Evolutionary conservation across 805 yeast species (phyloP).

Genomic region (Ogataea salicorniae): DNA sequence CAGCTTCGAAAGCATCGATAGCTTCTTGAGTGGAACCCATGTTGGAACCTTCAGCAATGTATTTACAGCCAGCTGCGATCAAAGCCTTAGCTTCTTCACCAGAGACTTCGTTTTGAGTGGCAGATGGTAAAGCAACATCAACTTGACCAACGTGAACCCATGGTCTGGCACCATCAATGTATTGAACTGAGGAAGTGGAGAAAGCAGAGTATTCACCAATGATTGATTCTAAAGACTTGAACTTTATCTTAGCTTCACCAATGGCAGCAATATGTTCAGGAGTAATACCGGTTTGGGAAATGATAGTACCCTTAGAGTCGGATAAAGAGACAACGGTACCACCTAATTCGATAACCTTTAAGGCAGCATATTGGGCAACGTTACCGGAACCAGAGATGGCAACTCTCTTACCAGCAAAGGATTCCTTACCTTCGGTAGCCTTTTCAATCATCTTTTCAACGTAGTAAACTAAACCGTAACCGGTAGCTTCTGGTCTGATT

Average conservation of each 20-base stretch:
- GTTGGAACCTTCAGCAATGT: slow-evolving; percentile 97
- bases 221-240: slow-evolving; percentile 69
- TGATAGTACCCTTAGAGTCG: slow-evolving; percentile 89
- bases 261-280: slow-evolving; percentile 72
- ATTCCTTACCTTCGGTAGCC: slow-evolving; percentile 84
- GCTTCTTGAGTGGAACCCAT: slow-evolving; percentile 99
- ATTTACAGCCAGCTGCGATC: slow-evolving; percentile 86
- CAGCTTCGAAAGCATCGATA: slow-evolving; percentile 86
- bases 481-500: slow-evolving; percentile 99
- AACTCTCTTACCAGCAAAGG: slow-evolving; percentile 89
- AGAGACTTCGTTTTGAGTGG: slow-evolving; percentile 96
- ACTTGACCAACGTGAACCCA: slow-evolving; percentile 90
- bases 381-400: slow-evolving; percentile 98
- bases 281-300: slow-evolving; percentile 77
- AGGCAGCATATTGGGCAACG: slow-evolving; percentile 98
- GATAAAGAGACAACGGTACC: slow-evolving; percentile 91
- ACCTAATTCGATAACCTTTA: slow-evolving; percentile 95
- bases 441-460: slow-evolving; percentile 96
- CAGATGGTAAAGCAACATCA: slow-evolving; percentile 96
- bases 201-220: slow-evolving; percentile 52
- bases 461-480: slow-evolving; percentile 95
- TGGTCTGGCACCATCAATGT: slow-evolving; percentile 92
- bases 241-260: slow-evolving; percentile 72
- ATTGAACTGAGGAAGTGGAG: slow-evolving; percentile 58
- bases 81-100: slow-evolving; percentile 96